These are phyloP conservation scores for Epithele typhae DNA, from an alignment of 768 basidiomycete genomes.

Conservation along the genomic window DNA sequence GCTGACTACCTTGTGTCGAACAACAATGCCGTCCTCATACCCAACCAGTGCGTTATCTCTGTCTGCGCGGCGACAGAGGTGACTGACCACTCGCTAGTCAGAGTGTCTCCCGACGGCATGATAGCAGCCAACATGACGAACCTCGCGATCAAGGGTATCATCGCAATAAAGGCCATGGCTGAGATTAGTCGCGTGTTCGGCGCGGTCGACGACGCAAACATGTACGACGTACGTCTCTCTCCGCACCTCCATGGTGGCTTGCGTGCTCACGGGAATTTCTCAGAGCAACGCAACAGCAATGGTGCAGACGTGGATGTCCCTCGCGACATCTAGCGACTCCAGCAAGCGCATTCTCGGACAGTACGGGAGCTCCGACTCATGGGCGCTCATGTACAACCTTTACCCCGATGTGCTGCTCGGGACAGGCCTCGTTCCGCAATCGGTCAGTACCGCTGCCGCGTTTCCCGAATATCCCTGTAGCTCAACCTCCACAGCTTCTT, in stretches of 20 bases:
- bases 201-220: conserved; percentile 7
- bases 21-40: conserved; percentile 10
- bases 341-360: conserved; percentile 2
- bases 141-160: conserved; percentile 21
- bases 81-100: not conserved
- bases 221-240: conserved; percentile 12
- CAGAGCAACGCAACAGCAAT: conserved; percentile 8
- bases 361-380: conserved; percentile 9
- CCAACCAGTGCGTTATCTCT: conserved; percentile 3
- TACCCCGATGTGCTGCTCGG: conserved; percentile 12
- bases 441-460: not conserved
- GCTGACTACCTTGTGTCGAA: conserved; percentile 19
- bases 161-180: conserved; percentile 20
- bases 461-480: not conserved
- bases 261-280: not conserved
- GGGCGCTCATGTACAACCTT: conserved; percentile 15
- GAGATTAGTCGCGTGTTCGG: conserved; percentile 15
- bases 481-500: not conserved
- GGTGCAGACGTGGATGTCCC: conserved; percentile 2
- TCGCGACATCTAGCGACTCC: conserved; percentile 5
- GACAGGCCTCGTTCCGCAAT: conserved; percentile 4
- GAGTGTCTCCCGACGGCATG: conserved; percentile 10
- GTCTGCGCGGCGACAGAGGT: not conserved
- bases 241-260: too few relatives aligned
- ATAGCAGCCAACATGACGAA: conserved; percentile 18